A percentile compares a stretch with the other conserved stretches of the same genome.
These are phyloP conservation scores for Corrigiola litoralis DNA, from an alignment of 179 eudicot genomes.

Conservation along the genomic window DNA sequence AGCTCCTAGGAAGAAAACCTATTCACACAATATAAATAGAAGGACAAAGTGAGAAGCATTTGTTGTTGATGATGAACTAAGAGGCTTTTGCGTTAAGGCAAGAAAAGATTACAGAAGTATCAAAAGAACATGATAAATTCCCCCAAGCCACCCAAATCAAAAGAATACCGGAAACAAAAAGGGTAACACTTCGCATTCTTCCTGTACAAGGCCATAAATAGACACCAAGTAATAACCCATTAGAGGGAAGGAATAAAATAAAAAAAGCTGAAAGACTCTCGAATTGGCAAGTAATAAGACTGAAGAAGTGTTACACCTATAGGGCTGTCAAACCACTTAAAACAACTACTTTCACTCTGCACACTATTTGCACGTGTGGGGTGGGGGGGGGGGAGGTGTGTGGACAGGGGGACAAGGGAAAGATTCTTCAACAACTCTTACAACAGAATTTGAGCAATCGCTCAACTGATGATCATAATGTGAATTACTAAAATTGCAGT, in stretches of 20 bases:
- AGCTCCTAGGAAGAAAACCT: slow-evolving; percentile 86
- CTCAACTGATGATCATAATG: too few relatives aligned
- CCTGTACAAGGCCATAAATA: background rate
- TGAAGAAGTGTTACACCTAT: background rate
- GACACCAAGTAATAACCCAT: background rate
- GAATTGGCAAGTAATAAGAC: too few relatives aligned
- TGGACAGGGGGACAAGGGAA: background rate
- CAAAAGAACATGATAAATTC: background rate
- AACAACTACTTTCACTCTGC: too few relatives aligned
- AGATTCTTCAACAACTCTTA: background rate
- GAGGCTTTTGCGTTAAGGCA: too few relatives aligned
- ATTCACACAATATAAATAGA: slow-evolving; percentile 2
- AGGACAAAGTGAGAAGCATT: background rate
- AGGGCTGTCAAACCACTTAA: background rate
- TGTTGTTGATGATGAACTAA: too few relatives aligned
- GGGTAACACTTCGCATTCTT: too few relatives aligned
- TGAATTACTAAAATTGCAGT: background rate
- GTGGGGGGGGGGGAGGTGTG: too few relatives aligned
- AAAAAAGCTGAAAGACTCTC: too few relatives aligned
- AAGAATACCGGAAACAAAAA: background rate
- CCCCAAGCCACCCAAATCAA: background rate
- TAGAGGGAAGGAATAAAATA: too few relatives aligned
- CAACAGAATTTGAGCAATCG: background rate
- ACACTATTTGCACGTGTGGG: too few relatives aligned
- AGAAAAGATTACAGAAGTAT: too few relatives aligned